Percentiles rank a stretch among this genome's conserved stretches.
Conservation (phyloP, 2,329 filamentous ascomycete genomes). For the Cercospora sesami region DNA sequence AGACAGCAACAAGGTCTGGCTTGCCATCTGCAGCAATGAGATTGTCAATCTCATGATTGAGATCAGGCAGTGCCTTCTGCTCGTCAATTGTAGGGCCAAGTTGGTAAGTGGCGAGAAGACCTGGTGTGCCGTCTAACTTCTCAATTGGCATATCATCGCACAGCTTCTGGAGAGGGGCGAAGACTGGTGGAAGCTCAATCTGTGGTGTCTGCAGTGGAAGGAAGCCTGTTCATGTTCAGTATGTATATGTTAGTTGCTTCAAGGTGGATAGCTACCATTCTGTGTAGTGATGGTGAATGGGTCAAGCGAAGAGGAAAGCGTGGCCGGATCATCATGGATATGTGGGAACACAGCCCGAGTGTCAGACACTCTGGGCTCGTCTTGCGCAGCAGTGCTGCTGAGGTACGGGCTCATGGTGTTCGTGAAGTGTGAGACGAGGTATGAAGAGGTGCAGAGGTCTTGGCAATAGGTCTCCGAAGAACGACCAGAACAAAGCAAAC, state of each 20-base stretch:
- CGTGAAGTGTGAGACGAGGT: slow-evolving; percentile 3
- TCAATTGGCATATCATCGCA: slow-evolving; percentile 77
- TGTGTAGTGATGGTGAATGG: slow-evolving; percentile 75
- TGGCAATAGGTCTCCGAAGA: slow-evolving; percentile 6
- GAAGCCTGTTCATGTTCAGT: slow-evolving; percentile 51
- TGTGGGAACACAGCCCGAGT: slow-evolving; percentile 30
- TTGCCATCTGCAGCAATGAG: slow-evolving; percentile 55
- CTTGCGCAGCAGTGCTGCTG: slow-evolving; percentile 17
- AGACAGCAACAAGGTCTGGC: slow-evolving; percentile 74
- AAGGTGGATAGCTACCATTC: slow-evolving; percentile 44
- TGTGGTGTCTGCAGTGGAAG: slow-evolving; percentile 60
- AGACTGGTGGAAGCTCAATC: slow-evolving; percentile 66
- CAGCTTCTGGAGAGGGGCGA: slow-evolving; percentile 69
- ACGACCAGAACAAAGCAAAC: slow-evolving; percentile 13
- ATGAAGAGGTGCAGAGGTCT: slow-evolving; percentile 17
- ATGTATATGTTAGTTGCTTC: background rate
- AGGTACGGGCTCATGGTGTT: slow-evolving; percentile 28
- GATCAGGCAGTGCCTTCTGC: slow-evolving; percentile 68
- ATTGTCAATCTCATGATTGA: slow-evolving; percentile 63
- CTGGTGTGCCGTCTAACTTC: slow-evolving; percentile 70
- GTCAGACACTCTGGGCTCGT: slow-evolving; percentile 17
- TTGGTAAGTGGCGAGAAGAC: slow-evolving; percentile 71
- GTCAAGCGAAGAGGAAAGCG: slow-evolving; percentile 32
- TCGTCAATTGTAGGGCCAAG: slow-evolving; percentile 71
- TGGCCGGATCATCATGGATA: slow-evolving; percentile 33